phyloP scores from a whole-genome alignment of 352 stramenopile species.

The Pythium aquatile region DNA sequence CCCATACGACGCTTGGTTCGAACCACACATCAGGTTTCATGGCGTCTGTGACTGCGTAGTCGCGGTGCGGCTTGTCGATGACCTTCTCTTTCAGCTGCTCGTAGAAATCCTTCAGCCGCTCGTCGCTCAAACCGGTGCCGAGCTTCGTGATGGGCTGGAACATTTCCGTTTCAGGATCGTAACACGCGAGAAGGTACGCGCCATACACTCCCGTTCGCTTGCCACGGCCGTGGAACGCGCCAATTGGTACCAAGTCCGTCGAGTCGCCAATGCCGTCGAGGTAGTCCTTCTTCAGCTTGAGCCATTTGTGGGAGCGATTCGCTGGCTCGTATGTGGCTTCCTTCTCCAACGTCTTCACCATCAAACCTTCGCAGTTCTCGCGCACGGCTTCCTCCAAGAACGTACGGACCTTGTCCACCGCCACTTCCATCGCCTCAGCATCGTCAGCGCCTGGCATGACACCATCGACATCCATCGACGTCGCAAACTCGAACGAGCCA shows the following conservation, averaged over 20 bases:
- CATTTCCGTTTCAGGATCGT: constrained; percentile 97
- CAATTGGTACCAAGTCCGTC: constrained; percentile 98
- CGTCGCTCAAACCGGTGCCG: constrained; percentile 98
- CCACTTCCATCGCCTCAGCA: constrained; percentile 84
- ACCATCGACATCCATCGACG: constrained; percentile 86
- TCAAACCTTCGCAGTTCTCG: constrained; percentile 96
- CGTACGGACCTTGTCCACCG: constrained; percentile 76
- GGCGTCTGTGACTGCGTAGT: constrained; percentile 92
- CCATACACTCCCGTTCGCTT: constrained; percentile 98
- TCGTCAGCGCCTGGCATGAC: constrained; percentile 87
- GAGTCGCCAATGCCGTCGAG: constrained; percentile 97
- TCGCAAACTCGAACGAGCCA: constrained; percentile 94
- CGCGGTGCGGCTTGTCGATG: constrained; percentile 79
- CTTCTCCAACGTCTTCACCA: constrained; percentile 99
- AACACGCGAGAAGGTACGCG: constrained; percentile 98
- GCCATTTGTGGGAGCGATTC: constrained; percentile 98
- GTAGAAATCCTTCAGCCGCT: constrained; percentile 92
- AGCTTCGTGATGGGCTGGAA: constrained; percentile 99
- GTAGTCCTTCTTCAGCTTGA: constrained; percentile 99
- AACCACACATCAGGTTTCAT: constrained; percentile 96
- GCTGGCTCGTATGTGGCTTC: constrained; percentile 98
- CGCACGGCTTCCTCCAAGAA: constrained; percentile 96
- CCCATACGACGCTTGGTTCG: constrained; percentile 95
- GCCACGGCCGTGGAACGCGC: constrained; percentile 95
- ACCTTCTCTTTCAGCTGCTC: constrained; percentile 82